phyloP scores from a whole-genome alignment of 1,284 basidiomycete species.

The Schizophyllum commune region DNA sequence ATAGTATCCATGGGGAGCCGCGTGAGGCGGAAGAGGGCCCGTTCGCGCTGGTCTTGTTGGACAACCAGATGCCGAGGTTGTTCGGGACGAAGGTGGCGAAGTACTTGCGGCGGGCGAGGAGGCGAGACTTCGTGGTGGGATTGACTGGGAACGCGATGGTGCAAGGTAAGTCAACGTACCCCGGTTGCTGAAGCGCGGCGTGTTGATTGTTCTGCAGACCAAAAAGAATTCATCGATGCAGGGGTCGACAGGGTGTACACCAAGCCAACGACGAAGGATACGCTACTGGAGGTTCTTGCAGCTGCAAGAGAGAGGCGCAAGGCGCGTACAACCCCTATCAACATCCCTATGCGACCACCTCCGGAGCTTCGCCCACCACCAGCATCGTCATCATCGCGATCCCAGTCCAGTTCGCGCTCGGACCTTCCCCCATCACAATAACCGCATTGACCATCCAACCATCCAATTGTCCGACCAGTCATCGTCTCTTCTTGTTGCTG shows the following conservation, averaged over 20 bases:
- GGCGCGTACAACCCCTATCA: background rate
- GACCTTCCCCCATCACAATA: too few relatives aligned
- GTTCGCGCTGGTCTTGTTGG: slow-evolving; percentile 74
- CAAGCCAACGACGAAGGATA: background rate
- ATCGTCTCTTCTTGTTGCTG: background rate
- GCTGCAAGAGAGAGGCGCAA: background rate
- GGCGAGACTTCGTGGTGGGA: slow-evolving; percentile 72
- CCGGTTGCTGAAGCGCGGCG: slow-evolving; percentile 13
- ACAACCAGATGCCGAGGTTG: slow-evolving; percentile 85
- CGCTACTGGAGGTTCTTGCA: background rate
- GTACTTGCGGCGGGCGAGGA: slow-evolving; percentile 58
- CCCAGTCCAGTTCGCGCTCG: too few relatives aligned
- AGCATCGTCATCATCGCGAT: background rate
- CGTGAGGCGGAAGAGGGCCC: slow-evolving; percentile 23
- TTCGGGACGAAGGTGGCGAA: slow-evolving; percentile 69
- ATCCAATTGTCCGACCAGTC: too few relatives aligned
- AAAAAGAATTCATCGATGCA: slow-evolving; percentile 6
- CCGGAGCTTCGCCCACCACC: background rate
- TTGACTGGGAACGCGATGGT: slow-evolving; percentile 49
- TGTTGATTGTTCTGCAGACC: slow-evolving; percentile 22
- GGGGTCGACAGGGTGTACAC: background rate
- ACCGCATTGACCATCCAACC: too few relatives aligned
- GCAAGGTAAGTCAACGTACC: slow-evolving; percentile 10
- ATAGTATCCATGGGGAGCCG: slow-evolving; percentile 2
- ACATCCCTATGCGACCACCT: background rate